phyloP scores from a whole-genome alignment of 192 early-diverging fungal species.

The Rhizophagus prolifer region DNA sequence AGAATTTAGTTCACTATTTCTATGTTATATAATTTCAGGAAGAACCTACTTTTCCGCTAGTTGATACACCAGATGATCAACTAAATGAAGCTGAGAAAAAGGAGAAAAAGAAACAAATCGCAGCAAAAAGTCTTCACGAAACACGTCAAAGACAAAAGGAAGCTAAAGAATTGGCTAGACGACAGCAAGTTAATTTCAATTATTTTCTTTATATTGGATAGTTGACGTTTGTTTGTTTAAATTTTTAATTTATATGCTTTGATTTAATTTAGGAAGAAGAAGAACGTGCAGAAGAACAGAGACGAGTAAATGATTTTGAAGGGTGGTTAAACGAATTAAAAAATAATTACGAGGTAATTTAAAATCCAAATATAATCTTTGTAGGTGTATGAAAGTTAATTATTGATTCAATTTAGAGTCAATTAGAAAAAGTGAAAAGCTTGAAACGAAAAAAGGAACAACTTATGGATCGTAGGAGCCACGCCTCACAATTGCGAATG shows the following conservation, averaged over 20 bases:
- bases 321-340: slow-evolving; percentile 74
- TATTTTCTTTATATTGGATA: not conserved
- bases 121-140: slow-evolving; percentile 72
- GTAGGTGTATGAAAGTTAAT: not conserved
- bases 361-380: not conserved
- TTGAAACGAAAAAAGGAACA: slow-evolving; percentile 70
- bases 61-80: slow-evolving; percentile 78
- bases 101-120: slow-evolving; percentile 82
- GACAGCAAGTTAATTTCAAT: slow-evolving; percentile 48
- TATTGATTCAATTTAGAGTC: slow-evolving; percentile 22
- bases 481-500: slow-evolving; percentile 84
- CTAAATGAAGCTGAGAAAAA: slow-evolving; percentile 75
- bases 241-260: not conserved
- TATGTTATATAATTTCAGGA: slow-evolving; percentile 40
- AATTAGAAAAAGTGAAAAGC: slow-evolving; percentile 72
- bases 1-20: not conserved
- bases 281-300: slow-evolving; percentile 70
- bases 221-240: no score
- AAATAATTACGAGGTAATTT: slow-evolving; percentile 51
- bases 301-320: slow-evolving; percentile 61
- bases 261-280: slow-evolving; percentile 51
- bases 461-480: slow-evolving; percentile 82
- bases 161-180: slow-evolving; percentile 58
- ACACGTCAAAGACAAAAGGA: slow-evolving; percentile 69
- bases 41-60: slow-evolving; percentile 68